Percentiles rank a stretch among this genome's conserved stretches.
Conservation (phyloP, 176 grass and related monocot genomes). For the Coix lacrymajobi region DNA sequence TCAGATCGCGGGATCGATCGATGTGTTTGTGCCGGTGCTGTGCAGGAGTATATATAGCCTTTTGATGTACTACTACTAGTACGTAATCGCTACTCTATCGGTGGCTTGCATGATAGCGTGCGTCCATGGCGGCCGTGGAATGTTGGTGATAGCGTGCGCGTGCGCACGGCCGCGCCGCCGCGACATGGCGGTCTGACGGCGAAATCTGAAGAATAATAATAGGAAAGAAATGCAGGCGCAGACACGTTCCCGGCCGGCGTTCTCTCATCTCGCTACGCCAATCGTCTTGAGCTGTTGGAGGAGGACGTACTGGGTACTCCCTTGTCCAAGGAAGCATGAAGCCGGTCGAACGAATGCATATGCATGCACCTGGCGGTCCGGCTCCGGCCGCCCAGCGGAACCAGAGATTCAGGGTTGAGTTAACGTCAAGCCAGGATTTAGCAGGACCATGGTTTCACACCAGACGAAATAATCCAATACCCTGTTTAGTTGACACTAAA, state of each 20-base stretch:
- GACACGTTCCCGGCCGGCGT: too few relatives aligned
- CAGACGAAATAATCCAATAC: too few relatives aligned
- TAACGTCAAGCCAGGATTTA: neutral
- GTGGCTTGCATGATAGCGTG: too few relatives aligned
- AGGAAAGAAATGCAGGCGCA: neutral
- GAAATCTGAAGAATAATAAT: neutral
- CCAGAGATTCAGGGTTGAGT: neutral
- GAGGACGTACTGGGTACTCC: too few relatives aligned
- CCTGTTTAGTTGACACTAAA: too few relatives aligned
- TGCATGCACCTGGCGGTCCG: neutral
- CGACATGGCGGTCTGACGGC: neutral
- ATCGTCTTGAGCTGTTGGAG: neutral
- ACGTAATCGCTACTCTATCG: neutral
- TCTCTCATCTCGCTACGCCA: too few relatives aligned
- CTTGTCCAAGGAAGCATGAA: too few relatives aligned
- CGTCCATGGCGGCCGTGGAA: too few relatives aligned
- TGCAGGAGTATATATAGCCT: neutral
- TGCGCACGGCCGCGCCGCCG: neutral
- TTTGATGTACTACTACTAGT: too few relatives aligned
- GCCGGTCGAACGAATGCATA: too few relatives aligned
- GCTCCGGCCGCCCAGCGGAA: neutral
- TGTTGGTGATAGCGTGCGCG: too few relatives aligned
- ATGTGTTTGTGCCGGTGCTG: neutral
- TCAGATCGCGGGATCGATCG: neutral
- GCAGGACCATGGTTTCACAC: neutral